Conservation (phyloP, 768 basidiomycete genomes). For the Porpolomopsis calyptriformis region DNA sequence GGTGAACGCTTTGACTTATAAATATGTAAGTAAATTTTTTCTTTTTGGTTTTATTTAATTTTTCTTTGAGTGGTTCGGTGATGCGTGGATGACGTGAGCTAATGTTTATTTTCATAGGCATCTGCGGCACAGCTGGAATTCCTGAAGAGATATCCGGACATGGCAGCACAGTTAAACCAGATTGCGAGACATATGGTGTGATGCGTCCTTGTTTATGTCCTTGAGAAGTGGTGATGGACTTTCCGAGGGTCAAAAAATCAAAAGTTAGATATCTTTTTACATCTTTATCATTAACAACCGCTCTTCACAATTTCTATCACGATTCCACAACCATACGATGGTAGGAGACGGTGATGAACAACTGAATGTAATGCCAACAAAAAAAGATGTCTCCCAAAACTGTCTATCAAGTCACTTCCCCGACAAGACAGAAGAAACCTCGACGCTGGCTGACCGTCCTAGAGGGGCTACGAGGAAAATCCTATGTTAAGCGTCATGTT, state of each 20-base stretch:
- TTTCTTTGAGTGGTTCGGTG: background rate
- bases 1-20: conserved; percentile 62
- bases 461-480: too few species aligned
- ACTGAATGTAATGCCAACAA: too few species aligned
- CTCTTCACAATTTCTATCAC: background rate
- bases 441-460: too few species aligned
- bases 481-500: too few species aligned
- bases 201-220: too few species aligned
- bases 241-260: too few species aligned
- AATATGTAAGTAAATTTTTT: conserved; percentile 46
- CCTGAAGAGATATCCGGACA: conserved; percentile 70
- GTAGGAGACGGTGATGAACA: too few species aligned
- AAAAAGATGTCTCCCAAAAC: too few species aligned
- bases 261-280: conserved; percentile 2
- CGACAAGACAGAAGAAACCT: too few species aligned
- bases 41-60: conserved; percentile 1
- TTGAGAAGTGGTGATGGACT: too few species aligned
- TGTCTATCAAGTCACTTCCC: too few species aligned
- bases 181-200: conserved; percentile 26
- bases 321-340: too few species aligned
- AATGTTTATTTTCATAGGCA: conserved; percentile 36
- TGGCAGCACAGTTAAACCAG: conserved; percentile 56
- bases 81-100: background rate
- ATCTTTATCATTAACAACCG: background rate
- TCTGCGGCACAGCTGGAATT: conserved; percentile 77